phyloP scores from a whole-genome alignment of 2,329 filamentous ascomycete genomes.

The Scortechinia acanthostroma region DNA sequence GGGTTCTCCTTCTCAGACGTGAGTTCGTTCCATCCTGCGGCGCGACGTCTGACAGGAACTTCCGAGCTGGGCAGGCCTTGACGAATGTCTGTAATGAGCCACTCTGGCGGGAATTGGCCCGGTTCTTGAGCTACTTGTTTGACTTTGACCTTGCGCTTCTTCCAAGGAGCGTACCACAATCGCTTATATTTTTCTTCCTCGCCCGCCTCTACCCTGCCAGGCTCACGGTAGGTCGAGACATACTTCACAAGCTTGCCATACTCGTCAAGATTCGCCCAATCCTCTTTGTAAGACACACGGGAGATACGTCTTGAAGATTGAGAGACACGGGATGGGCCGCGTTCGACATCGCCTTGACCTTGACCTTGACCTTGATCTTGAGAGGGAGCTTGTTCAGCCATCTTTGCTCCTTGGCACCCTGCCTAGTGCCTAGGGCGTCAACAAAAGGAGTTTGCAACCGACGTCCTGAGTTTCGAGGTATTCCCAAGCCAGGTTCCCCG shows the following conservation, averaged over 20 bases:
- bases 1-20: slow-evolving; percentile 65
- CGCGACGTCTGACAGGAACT: slow-evolving; percentile 54
- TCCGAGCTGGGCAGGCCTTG: slow-evolving; percentile 44
- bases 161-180: slow-evolving; percentile 1
- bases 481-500: too few species aligned
- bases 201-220: neutral
- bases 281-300: neutral
- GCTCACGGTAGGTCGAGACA: neutral
- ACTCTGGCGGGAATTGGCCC: slow-evolving; percentile 48
- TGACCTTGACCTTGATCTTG: too few species aligned
- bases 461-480: too few species aligned
- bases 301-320: slow-evolving; percentile 1
- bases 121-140: slow-evolving; percentile 12
- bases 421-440: too few species aligned
- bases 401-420: too few species aligned
- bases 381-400: neutral
- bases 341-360: neutral
- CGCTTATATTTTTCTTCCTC: neutral
- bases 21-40: slow-evolving; percentile 64
- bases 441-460: too few species aligned
- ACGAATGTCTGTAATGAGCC: slow-evolving; percentile 60
- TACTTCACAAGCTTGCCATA: slow-evolving; percentile 2
- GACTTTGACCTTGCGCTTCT: neutral
- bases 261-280: neutral
- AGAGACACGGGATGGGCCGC: neutral